Evolutionary conservation across 2,329 filamentous ascomycete genomes (phyloP).

Genomic region (Chalaropsis ovoidea): DNA sequence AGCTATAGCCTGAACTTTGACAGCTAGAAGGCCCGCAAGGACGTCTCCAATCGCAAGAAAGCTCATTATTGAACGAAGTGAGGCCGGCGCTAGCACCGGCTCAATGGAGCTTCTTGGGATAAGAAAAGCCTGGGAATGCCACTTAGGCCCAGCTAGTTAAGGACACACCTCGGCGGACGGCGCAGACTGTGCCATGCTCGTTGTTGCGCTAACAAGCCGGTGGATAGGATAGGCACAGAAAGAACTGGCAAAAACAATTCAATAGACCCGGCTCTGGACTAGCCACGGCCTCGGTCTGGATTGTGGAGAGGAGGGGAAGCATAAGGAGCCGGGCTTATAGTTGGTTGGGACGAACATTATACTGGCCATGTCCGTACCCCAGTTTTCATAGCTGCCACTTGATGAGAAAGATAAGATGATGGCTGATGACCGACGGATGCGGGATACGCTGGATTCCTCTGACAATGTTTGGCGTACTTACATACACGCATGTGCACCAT

Average conservation of each 20-base stretch:
- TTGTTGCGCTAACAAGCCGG: not conserved
- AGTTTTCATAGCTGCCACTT: not conserved
- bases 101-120: not conserved
- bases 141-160: not conserved
- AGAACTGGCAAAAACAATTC: not conserved
- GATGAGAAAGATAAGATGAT: not conserved
- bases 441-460: too few species aligned
- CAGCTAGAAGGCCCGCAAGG: slow-evolving; percentile 8
- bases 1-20: not conserved
- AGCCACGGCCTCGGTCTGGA: not conserved
- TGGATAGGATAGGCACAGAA: not conserved
- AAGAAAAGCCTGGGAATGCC: not conserved
- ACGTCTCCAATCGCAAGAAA: not conserved
- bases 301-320: not conserved
- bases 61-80: not conserved
- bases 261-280: not conserved
- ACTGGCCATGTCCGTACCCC: too few species aligned
- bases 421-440: too few species aligned
- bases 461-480: too few species aligned
- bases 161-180: not conserved
- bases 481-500: too few species aligned
- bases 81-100: slow-evolving; percentile 12
- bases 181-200: slow-evolving; percentile 1
- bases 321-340: not conserved
- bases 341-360: not conserved